phyloP scores from a whole-genome alignment of 495 filamentous ascomycete genomes.

The Penicillium pulvis region DNA sequence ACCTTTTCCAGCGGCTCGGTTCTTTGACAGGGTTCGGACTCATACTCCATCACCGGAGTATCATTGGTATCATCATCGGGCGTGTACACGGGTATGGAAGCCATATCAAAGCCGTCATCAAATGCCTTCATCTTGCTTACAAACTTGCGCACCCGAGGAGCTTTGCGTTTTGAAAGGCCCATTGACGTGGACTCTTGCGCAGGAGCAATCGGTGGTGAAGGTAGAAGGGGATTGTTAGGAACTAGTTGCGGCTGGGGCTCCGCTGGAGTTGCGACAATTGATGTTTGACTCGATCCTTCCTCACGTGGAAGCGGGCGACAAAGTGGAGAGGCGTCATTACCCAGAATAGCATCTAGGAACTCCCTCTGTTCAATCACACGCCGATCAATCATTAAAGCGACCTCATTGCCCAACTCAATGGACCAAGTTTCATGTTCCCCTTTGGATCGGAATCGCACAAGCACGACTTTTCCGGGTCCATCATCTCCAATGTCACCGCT shows the following conservation, averaged over 20 bases:
- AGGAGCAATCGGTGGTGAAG: conserved; percentile 11
- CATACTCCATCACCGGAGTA: conserved; percentile 31
- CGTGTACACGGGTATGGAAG: conserved; percentile 40
- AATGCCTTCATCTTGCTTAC: conserved; percentile 78
- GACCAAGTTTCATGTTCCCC: conserved; percentile 68
- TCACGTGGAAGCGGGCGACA: conserved; percentile 60
- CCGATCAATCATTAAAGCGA: conserved; percentile 72
- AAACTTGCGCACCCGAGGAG: conserved; percentile 37
- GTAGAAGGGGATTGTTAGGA: neutral
- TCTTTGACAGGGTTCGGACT: conserved; percentile 19
- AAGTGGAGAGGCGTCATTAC: conserved; percentile 68
- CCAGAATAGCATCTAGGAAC: conserved; percentile 88
- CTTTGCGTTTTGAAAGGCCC: conserved; percentile 20
- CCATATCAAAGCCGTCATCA: conserved; percentile 58
- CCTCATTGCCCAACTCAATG: conserved; percentile 61
- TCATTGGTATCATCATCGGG: conserved; percentile 23
- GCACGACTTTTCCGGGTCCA: conserved; percentile 69
- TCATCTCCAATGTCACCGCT: conserved; percentile 62
- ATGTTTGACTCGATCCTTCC: conserved; percentile 21
- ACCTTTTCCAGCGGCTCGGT: conserved; percentile 20
- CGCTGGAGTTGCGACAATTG: conserved; percentile 5
- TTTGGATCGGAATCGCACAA: conserved; percentile 74
- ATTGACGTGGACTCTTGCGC: conserved; percentile 17
- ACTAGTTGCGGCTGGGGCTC: neutral
- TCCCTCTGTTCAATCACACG: conserved; percentile 87